Percentiles rank a stretch among this genome's conserved stretches.
Conservation (phyloP, 257 asterid species). For the Leonotis leonurus region DNA sequence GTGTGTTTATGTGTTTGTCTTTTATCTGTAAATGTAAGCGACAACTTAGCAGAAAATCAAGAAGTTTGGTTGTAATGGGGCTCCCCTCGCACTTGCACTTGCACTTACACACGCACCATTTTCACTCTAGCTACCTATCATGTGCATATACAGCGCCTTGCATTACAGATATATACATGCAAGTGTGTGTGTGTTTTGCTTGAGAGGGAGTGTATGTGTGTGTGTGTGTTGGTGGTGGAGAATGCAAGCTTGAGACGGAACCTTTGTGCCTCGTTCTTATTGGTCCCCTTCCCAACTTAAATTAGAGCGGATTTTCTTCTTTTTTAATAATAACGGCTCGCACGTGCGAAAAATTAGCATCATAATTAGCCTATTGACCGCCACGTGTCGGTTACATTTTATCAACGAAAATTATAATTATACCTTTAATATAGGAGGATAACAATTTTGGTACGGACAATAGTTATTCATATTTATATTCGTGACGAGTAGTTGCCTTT, state of each 20-base stretch:
- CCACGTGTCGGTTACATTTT: constrained; percentile 29
- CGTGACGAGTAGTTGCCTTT: no score
- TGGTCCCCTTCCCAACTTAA: constrained; percentile 7
- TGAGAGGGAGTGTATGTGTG: constrained; percentile 1
- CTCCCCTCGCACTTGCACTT: background rate
- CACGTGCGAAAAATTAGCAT: constrained; percentile 25
- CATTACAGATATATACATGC: background rate
- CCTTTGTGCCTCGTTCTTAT: constrained; percentile 20
- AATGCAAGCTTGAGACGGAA: constrained; percentile 16
- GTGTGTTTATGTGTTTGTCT: constrained; percentile 6
- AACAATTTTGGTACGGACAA: no score
- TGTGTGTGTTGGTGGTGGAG: constrained; percentile 6
- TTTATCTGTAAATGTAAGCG: constrained; percentile 6
- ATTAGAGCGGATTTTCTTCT: constrained; percentile 6
- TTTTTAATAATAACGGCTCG: background rate
- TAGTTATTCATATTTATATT: no score
- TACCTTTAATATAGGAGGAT: no score
- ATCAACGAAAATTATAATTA: background rate
- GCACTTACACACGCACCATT: background rate
- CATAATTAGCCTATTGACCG: constrained; percentile 12
- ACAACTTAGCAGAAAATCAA: constrained; percentile 8
- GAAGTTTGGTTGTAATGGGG: constrained; percentile 19
- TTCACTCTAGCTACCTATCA: constrained; percentile 1
- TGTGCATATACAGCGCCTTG: background rate
- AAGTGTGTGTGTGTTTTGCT: background rate